Percentiles rank a stretch among this genome's conserved stretches.
Evolutionary conservation across 2,329 filamentous ascomycete genomes (phyloP).

Genomic region (Diaporthe caulivora): DNA sequence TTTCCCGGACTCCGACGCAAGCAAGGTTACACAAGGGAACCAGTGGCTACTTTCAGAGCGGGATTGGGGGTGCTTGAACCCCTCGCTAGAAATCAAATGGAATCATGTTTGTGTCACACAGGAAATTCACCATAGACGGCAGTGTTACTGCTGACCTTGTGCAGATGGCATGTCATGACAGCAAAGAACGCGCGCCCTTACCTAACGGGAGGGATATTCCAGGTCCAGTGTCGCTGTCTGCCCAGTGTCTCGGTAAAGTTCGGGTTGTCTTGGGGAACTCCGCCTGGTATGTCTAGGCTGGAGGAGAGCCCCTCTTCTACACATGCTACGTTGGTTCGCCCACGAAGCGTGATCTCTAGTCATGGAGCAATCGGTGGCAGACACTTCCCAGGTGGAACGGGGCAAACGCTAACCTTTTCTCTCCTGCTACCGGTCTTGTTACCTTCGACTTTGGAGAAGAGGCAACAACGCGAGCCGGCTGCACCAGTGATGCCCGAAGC

Average conservation of each 20-base stretch:
- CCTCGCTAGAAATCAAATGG: not conserved
- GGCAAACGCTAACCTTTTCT: not conserved
- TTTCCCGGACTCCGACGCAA: slow-evolving; percentile 17
- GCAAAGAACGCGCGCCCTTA: too few relatives aligned
- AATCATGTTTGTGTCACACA: not conserved
- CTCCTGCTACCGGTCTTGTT: not conserved
- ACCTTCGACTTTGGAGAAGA: not conserved
- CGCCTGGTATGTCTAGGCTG: not conserved
- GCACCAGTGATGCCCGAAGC: not conserved
- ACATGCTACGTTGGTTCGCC: not conserved
- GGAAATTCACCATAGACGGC: too few relatives aligned
- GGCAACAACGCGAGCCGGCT: not conserved
- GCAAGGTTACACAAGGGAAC: not conserved
- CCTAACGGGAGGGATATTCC: not conserved
- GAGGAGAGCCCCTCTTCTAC: not conserved
- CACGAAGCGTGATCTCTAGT: not conserved
- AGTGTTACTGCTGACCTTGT: not conserved
- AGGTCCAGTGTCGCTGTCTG: not conserved
- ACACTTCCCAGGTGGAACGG: too few relatives aligned
- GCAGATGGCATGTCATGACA: not conserved
- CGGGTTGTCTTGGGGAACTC: not conserved
- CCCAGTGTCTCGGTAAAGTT: not conserved
- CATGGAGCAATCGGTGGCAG: too few relatives aligned
- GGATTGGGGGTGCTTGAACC: not conserved
- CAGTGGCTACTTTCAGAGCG: not conserved